A percentile compares a stretch with the other conserved stretches of the same genome.
phyloP scores from a whole-genome alignment of 2,329 filamentous ascomycete species.

The Hypoxylon sp. region DNA sequence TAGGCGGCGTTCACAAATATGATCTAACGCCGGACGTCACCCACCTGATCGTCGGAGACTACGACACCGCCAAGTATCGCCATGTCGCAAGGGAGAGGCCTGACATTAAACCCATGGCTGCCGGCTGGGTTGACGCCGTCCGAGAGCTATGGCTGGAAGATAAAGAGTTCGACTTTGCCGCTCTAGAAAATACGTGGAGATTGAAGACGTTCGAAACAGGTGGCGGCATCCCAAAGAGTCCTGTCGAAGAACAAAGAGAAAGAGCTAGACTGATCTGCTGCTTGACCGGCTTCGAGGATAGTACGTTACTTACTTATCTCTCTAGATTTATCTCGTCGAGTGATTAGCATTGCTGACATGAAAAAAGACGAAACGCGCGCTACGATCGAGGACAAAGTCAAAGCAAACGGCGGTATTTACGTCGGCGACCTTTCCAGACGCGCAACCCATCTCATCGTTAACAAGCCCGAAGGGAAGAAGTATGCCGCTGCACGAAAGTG shows the following conservation, averaged over 20 bases:
- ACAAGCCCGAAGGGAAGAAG: constrained; percentile 84
- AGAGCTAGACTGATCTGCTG: constrained; percentile 64
- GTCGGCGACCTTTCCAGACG: constrained; percentile 86
- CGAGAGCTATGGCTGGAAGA: constrained; percentile 84
- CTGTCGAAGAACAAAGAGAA: constrained; percentile 46
- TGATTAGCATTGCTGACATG: constrained; percentile 23
- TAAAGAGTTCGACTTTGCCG: constrained; percentile 77
- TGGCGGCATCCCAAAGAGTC: constrained; percentile 56
- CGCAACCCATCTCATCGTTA: constrained; percentile 89
- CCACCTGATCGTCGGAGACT: constrained; percentile 90
- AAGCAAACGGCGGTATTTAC: constrained; percentile 82
- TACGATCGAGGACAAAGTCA: constrained; percentile 75
- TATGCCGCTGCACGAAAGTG: constrained; percentile 89
- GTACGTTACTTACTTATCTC: constrained; percentile 47
- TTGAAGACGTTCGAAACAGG: constrained; percentile 72
- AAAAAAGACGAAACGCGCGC: constrained; percentile 72
- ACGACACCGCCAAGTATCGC: constrained; percentile 92
- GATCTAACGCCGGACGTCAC: constrained; percentile 97
- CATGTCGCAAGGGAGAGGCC: constrained; percentile 91
- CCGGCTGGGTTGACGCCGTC: constrained; percentile 87
- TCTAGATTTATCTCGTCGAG: too few species aligned
- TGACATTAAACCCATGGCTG: constrained; percentile 85
- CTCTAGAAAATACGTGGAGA: constrained; percentile 75
- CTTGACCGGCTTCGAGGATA: constrained; percentile 69
- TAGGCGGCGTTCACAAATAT: constrained; percentile 88